Base-by-base conservation (phyloP, 495 filamentous ascomycete genomes). In the Penicillium daleae region DNA sequence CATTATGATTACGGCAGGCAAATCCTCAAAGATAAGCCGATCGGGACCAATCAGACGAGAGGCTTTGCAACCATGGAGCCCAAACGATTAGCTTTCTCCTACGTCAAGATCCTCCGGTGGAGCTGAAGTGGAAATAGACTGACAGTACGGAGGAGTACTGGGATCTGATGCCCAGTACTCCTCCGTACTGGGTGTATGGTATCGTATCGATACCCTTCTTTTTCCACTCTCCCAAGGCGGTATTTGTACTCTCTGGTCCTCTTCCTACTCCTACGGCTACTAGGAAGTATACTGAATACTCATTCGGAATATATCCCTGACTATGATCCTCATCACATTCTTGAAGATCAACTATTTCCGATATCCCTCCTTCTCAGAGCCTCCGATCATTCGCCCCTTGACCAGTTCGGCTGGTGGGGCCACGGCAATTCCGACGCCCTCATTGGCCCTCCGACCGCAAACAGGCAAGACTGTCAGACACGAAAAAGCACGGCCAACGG, bases 21-120 rank as follows among this genome's bases (percentile, higher is more conserved):
- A 71, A 65, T 63, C 63, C 44, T 60, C 61, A 48, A 64, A 75
- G 77, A 80, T 80, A 80, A 80, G 77, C 62, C 33, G 39, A 2
- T 12, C 12, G 10, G 42, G 21, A 29, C 76, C 77, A 80, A 80
- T 80, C 68, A 80, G 60, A 27, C 31, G 0, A 5, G 3, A 39
- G 65, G 63, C 56, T 72, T 80, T 75, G 59, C 72, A 72, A 78
- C 66, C 62, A 68, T 63, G 68, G 52, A 49, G 52, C 62, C 66
- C 65, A 70, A 66, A 62, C 73, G 74, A 78, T 78, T 77, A 79
- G 71, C 66, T 76, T 75, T 71, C 51, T 62, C 58, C 76, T 76
- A 80, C 76, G 77, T 78, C 77, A 78, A 73, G 73, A 68, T 61
- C 63, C 59, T 48, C 52, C 37, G 56, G 57, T 64, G 57, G 54